Conservation (phyloP, 768 basidiomycete genomes). For the Leccinum imitatum region DNA sequence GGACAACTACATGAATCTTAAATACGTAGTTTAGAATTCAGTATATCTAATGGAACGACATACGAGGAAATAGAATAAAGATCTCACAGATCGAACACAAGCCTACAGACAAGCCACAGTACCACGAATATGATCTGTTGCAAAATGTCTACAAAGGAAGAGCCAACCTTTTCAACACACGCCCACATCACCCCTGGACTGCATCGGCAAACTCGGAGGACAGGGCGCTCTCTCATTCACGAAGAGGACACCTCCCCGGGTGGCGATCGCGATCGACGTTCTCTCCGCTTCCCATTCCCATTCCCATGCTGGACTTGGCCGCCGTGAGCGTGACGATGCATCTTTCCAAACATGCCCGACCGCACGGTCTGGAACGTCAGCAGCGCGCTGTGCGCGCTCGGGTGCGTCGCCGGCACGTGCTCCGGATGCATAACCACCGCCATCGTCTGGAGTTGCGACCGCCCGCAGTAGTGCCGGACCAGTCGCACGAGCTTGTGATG, state of each 20-base stretch:
- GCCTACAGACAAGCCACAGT: too few relatives aligned
- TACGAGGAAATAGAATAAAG: too few relatives aligned
- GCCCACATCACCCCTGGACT: too few relatives aligned
- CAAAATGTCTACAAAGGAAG: too few relatives aligned
- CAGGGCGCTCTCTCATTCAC: neutral
- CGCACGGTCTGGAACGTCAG: constrained; percentile 34
- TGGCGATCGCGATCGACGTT: neutral
- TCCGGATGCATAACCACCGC: constrained; percentile 29
- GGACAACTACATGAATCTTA: too few relatives aligned
- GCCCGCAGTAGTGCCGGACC: constrained; percentile 18
- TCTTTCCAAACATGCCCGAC: constrained; percentile 18
- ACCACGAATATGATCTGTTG: too few relatives aligned
- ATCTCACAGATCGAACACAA: too few relatives aligned
- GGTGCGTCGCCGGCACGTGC: constrained; percentile 50
- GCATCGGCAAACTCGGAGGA: too few relatives aligned
- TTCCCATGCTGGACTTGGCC: neutral
- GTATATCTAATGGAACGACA: too few relatives aligned
- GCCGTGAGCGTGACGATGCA: neutral
- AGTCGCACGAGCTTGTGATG: constrained; percentile 44
- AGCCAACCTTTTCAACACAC: too few relatives aligned
- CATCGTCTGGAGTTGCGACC: constrained; percentile 34
- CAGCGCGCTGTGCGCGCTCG: constrained; percentile 53
- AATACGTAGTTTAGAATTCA: too few relatives aligned
- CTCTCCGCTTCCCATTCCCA: neutral
- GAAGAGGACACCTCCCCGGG: neutral